Conservation (phyloP, 2,329 filamentous ascomycete genomes). For the Diaporthe sp. region DNA sequence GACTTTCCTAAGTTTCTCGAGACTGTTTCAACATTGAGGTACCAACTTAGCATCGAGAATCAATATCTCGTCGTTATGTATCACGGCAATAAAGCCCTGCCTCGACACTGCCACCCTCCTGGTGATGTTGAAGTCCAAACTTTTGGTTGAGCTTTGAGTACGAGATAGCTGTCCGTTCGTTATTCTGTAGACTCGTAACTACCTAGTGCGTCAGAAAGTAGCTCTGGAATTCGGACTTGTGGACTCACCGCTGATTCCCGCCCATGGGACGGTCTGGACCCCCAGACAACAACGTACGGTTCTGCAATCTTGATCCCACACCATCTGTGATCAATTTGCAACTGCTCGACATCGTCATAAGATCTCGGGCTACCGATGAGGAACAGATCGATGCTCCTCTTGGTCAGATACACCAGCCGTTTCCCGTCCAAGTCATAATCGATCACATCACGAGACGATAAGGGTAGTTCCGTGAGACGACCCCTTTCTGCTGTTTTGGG, state of each 20-base stretch:
- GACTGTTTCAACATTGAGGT: accelerated
- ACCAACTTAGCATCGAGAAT: conserved; percentile 28
- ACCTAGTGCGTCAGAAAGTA: background rate
- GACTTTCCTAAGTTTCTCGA: background rate
- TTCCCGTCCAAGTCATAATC: conserved; percentile 30
- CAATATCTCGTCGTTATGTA: conserved; percentile 21
- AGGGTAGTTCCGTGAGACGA: background rate
- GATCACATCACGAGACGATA: background rate
- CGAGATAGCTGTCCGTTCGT: background rate
- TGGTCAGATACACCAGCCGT: conserved; percentile 15
- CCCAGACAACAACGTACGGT: conserved; percentile 30
- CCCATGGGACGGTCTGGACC: background rate
- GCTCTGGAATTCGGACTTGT: background rate
- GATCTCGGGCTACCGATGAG: background rate
- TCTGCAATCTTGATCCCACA: conserved; percentile 25
- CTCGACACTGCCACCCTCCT: conserved; percentile 31
- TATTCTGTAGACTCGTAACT: conserved; percentile 27
- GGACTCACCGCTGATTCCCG: background rate
- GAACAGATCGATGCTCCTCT: conserved; percentile 8
- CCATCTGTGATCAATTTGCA: background rate
- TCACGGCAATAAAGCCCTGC: conserved; percentile 18
- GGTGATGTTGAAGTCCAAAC: background rate
- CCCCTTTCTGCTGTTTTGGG: background rate
- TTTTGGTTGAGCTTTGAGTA: background rate
- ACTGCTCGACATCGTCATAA: background rate